phyloP scores from a whole-genome alignment of 176 grass and related monocot genomes.

The Urochloa ruziziensis region DNA sequence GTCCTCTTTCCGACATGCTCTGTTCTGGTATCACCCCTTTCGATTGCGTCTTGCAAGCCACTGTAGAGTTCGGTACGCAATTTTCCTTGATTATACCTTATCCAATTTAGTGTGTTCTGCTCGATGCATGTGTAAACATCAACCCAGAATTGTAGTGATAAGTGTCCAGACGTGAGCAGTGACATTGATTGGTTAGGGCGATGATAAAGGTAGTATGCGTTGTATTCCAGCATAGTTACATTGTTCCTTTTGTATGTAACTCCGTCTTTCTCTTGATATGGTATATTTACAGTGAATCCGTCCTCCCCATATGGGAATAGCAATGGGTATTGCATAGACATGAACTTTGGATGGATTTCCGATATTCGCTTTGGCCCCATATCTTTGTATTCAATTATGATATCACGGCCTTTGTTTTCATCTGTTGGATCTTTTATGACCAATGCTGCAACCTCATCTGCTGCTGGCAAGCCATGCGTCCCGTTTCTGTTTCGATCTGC shows the following conservation, averaged over 20 bases:
- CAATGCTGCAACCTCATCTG: slow-evolving; percentile 12
- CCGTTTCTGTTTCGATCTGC: too few species aligned
- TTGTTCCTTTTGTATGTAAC: background rate
- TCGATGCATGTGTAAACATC: too few species aligned
- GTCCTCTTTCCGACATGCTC: too few species aligned
- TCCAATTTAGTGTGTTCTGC: too few species aligned
- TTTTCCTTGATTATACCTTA: too few species aligned
- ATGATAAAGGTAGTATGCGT: background rate
- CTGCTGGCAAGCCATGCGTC: slow-evolving; percentile 3
- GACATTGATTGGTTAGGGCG: too few species aligned
- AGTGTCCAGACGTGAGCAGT: too few species aligned
- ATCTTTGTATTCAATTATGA: slow-evolving; percentile 15
- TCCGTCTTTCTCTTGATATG: background rate
- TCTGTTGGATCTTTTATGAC: slow-evolving; percentile 13
- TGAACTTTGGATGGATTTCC: background rate
- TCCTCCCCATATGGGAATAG: background rate
- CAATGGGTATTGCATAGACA: background rate
- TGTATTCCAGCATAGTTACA: background rate
- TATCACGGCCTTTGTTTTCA: background rate
- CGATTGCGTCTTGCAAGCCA: too few species aligned
- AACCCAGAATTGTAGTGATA: too few species aligned
- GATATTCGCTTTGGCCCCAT: background rate
- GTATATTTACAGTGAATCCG: too few species aligned
- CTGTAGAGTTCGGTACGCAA: too few species aligned
- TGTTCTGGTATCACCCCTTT: too few species aligned